phyloP scores from a whole-genome alignment of 768 basidiomycete species.

The Termitomyces sp. region DNA sequence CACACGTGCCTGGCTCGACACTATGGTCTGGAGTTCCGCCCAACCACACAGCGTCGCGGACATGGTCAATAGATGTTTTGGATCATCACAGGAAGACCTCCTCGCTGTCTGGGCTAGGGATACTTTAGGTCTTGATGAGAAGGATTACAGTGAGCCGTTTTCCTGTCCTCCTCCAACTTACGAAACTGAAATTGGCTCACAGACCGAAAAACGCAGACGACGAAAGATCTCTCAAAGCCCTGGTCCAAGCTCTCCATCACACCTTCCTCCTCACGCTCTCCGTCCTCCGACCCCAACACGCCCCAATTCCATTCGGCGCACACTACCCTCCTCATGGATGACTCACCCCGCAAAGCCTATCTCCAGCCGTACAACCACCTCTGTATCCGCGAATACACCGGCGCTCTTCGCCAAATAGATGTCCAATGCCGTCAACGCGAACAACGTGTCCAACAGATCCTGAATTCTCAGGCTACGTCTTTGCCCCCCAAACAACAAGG shows the following conservation, averaged over 20 bases:
- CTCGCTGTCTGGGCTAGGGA: constrained; percentile 77
- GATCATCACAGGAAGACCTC: constrained; percentile 31
- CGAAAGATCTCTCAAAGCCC: constrained; percentile 70
- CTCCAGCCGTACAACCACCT: constrained; percentile 82
- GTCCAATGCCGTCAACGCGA: constrained; percentile 1
- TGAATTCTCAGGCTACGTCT: background rate
- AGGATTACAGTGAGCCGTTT: constrained; percentile 57
- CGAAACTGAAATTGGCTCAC: background rate
- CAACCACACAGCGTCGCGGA: constrained; percentile 52
- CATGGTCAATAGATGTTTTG: constrained; percentile 67
- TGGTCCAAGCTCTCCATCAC: constrained; percentile 41
- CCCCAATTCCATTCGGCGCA: constrained; percentile 31
- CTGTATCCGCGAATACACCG: constrained; percentile 66
- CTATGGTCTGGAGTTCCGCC: constrained; percentile 88
- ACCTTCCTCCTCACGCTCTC: background rate
- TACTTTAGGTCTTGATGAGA: constrained; percentile 57
- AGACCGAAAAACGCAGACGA: constrained; percentile 48
- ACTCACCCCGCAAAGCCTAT: constrained; percentile 49
- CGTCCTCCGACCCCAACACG: background rate
- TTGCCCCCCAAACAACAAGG: background rate
- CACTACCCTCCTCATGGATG: constrained; percentile 46
- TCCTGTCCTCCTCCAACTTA: background rate
- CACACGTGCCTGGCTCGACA: constrained; percentile 67
- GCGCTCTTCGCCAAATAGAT: constrained; percentile 8
- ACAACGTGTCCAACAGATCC: background rate